These are phyloP conservation scores for Saxispiralis lemnorum DNA, from an alignment of 495 filamentous ascomycete species.

Conservation along the genomic window DNA sequence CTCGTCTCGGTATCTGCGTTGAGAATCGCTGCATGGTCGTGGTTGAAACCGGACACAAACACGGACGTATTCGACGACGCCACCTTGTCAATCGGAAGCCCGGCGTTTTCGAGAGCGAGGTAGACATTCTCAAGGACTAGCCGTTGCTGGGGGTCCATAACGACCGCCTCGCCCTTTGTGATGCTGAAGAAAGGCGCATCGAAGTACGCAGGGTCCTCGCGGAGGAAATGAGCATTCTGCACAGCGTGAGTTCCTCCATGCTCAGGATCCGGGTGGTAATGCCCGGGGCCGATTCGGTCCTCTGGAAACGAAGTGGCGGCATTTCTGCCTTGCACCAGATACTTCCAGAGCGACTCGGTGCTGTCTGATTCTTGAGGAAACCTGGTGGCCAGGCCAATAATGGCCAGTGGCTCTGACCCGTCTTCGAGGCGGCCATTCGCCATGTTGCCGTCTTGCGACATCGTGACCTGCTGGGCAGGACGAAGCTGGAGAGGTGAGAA, in stretches of 20 bases:
- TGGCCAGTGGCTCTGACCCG: not conserved
- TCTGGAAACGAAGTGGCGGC: not conserved
- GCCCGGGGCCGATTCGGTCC: constrained; percentile 16
- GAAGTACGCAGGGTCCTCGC: constrained; percentile 2
- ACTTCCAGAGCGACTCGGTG: not conserved
- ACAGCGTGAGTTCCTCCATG: not conserved
- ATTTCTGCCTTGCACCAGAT: not conserved
- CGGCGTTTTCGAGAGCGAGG: constrained; percentile 7
- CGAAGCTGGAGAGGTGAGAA: too few species aligned
- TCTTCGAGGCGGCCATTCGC: not conserved
- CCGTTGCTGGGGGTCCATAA: constrained; percentile 9
- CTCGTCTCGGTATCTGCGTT: not conserved
- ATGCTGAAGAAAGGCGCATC: constrained; percentile 10
- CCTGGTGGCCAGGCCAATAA: not conserved
- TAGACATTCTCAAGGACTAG: constrained; percentile 1
- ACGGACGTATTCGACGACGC: not conserved
- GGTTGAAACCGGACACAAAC: not conserved
- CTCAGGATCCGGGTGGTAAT: constrained; percentile 14
- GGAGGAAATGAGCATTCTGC: not conserved
- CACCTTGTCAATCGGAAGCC: constrained; percentile 9
- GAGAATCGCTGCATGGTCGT: constrained; percentile 1
- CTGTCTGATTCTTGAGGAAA: not conserved
- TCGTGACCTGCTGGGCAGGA: too few species aligned
- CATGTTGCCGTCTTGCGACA: too few species aligned
- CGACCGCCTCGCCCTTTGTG: not conserved